These are phyloP conservation scores for Paraphaeosphaeria sporulosa DNA, from an alignment of 2,329 filamentous ascomycete genomes.

Conservation along the genomic window DNA sequence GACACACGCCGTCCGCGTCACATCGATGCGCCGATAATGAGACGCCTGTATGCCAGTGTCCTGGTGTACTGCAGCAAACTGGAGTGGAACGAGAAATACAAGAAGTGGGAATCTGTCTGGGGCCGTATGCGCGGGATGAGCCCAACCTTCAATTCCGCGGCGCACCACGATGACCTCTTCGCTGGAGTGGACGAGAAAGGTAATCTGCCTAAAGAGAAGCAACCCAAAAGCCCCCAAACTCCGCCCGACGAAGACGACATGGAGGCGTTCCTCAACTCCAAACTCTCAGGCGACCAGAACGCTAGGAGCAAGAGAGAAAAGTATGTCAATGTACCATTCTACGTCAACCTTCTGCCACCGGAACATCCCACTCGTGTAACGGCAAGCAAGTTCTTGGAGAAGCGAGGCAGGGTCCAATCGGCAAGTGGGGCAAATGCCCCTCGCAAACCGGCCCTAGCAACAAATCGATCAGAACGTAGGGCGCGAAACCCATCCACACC, in stretches of 20 bases:
- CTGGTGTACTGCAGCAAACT: slow-evolving; percentile 54
- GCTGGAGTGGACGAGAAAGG: slow-evolving; percentile 37
- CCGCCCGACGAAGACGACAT: background rate
- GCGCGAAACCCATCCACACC: slow-evolving; percentile 2
- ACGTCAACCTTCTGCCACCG: slow-evolving; percentile 27
- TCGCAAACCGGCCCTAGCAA: slow-evolving; percentile 5
- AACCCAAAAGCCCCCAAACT: slow-evolving; percentile 11
- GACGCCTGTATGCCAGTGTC: slow-evolving; percentile 53
- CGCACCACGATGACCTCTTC: slow-evolving; percentile 34
- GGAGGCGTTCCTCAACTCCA: background rate
- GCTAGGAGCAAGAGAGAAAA: slow-evolving; percentile 21
- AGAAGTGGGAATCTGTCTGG: slow-evolving; percentile 39
- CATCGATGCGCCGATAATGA: slow-evolving; percentile 55
- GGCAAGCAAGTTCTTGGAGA: slow-evolving; percentile 19
- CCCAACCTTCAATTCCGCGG: slow-evolving; percentile 21
- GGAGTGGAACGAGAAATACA: slow-evolving; percentile 43
- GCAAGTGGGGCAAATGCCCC: slow-evolving; percentile 7
- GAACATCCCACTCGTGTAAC: slow-evolving; percentile 29
- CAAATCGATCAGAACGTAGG: slow-evolving; percentile 6
- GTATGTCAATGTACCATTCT: slow-evolving; percentile 33
- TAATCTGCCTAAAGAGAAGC: slow-evolving; percentile 8
- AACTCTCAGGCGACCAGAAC: background rate
- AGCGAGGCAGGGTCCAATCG: slow-evolving; percentile 5
- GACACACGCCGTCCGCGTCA: slow-evolving; percentile 21
- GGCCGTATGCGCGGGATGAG: slow-evolving; percentile 25